Evolutionary conservation across 2,329 filamentous ascomycete genomes (phyloP).

Genomic region (Coniochaeta sp.): DNA sequence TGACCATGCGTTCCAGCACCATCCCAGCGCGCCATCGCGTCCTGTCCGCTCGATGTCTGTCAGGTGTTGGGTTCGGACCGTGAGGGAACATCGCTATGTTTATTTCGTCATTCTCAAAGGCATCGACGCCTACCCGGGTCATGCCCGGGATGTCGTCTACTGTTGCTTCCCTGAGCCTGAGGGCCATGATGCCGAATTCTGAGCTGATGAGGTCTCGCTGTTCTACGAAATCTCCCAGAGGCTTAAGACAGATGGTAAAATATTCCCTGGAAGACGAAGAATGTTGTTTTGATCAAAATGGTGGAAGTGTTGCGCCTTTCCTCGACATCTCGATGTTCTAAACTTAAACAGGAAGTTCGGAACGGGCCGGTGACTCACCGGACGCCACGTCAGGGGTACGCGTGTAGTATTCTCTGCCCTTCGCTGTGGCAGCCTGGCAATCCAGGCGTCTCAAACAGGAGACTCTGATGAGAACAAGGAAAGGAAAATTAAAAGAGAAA

Average conservation of each 20-base stretch:
- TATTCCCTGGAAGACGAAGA: not conserved
- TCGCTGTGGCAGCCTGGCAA: no score
- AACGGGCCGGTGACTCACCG: not conserved
- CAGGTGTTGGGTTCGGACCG: not conserved
- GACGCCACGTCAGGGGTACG: not conserved
- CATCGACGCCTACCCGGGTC: not conserved
- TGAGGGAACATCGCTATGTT: slow-evolving; percentile 1
- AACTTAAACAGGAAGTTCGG: not conserved
- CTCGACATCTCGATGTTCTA: not conserved
- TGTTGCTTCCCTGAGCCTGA: not conserved
- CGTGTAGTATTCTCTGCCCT: not conserved
- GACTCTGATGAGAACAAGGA: no score
- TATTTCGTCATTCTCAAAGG: slow-evolving; percentile 1
- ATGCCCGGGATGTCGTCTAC: not conserved
- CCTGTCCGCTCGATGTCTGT: not conserved
- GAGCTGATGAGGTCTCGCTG: not conserved
- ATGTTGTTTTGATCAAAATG: not conserved
- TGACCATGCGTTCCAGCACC: not conserved
- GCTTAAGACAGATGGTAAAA: not conserved
- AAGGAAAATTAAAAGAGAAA: no score
- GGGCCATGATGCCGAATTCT: not conserved
- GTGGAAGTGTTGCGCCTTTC: not conserved
- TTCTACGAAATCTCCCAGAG: not conserved
- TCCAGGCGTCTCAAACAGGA: no score
- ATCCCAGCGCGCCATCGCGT: not conserved